Base-by-base conservation (phyloP, 352 stramenopile genomes). In the Globisporangium lucens region DNA sequence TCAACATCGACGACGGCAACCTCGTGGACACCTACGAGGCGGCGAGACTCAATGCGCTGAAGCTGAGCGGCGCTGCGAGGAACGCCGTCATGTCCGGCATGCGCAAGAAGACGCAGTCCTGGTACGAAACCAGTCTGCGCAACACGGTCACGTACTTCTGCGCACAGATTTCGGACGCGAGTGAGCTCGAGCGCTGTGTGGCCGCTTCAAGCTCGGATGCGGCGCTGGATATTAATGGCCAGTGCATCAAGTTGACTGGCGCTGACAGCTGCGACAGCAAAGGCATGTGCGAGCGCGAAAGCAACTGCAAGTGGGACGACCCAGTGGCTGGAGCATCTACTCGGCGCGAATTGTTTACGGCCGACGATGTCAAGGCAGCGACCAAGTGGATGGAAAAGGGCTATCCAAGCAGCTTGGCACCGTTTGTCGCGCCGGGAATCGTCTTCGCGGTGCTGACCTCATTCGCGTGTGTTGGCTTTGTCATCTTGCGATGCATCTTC, bases 301-400 rank as follows among this genome's bases (percentile, higher is more conserved):
- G 77, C 73, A 94, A 92, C 66, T 94, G 87, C 81, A 90, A 92
- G 66, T 94, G 87, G 87, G 77, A 91, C 59, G 83, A 91, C 55
- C 70, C 82, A 0, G 63, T 90, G 5, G 65, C 63, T 10, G 71
- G 67, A n/a, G 69, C 77, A 13, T 70, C 70, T 46, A 70, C 70
- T 1, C 82, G 87, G 3, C 76, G 73, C 22, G 72, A 86, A 55
- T 63, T 92, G 36, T 94, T 91, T 63, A 83, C 78, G 4, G 68
- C 74, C 41, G 76, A 74, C 0, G 72, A 93, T 67, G 76, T 89
- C 9, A 80, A 75, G 2, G 62, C 80, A 15, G 87, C 85, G 17
- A 79, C 60, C 30, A 80, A 85, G 56, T 94, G 85, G 87, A 82
- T 94, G 73, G 71, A 78, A 3, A 75, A 72, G 12, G 82, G 81